phyloP scores from a whole-genome alignment of 108 stramenopile genomes.

The Cyclotella atomus region DNA sequence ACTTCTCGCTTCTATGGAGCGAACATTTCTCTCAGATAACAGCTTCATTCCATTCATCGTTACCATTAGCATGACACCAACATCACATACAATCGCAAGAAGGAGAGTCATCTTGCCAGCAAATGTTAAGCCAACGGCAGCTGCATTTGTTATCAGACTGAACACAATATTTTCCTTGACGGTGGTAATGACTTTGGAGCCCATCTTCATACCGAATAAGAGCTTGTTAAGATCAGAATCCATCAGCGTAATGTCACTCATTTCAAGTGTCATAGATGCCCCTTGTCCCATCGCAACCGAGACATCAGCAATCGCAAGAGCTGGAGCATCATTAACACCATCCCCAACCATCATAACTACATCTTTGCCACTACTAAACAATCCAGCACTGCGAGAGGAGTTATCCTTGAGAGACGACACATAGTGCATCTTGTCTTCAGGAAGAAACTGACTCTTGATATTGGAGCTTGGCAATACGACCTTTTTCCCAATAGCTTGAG shows the following conservation, averaged over 20 bases:
- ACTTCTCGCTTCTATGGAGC: conserved; percentile 9
- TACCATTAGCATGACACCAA: conserved; percentile 87
- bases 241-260: conserved; percentile 88
- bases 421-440: conserved; percentile 84
- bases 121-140: conserved; percentile 73
- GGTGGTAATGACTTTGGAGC: conserved; percentile 67
- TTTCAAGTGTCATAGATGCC: conserved; percentile 94
- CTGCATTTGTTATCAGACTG: conserved; percentile 67
- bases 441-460: conserved; percentile 72
- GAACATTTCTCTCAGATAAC: conserved; percentile 50
- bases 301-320: conserved; percentile 92
- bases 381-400: conserved; percentile 8
- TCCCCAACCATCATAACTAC: conserved; percentile 81
- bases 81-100: conserved; percentile 81
- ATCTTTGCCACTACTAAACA: conserved; percentile 16
- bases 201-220: conserved; percentile 76
- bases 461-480: conserved; percentile 64
- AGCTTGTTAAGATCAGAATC: conserved; percentile 81
- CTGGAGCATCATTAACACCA: conserved; percentile 97
- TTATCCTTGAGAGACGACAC: conserved; percentile 60
- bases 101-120: conserved; percentile 80
- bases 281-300: conserved; percentile 98
- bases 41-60: conserved; percentile 90
- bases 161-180: conserved; percentile 85
- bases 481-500: conserved; percentile 81